Evolutionary conservation across 768 basidiomycete genomes (phyloP), one percentile per base, ranked within the genome.

Genomic region (Tylopilus felleus): DNA sequence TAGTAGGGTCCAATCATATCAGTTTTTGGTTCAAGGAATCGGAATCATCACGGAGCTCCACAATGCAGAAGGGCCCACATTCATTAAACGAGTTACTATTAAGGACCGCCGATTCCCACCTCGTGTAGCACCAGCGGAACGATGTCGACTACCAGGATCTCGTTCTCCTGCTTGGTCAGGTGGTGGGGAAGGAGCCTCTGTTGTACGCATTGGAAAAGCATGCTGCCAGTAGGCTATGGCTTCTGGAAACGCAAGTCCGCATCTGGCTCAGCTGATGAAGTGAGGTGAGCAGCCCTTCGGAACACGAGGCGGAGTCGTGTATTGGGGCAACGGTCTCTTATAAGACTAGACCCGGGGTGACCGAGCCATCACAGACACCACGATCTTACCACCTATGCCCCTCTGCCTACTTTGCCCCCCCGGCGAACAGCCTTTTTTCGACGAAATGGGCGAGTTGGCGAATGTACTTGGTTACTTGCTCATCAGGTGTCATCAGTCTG

Each of bases 281-380:
- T 56, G 65, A 60, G 63, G 67, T 69, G 63, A 55, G 52, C 59
- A 60, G 59, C 60, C 60, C 45, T 59, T 49, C 52, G 38, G 55
- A 63, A 68, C 67, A 68, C 68, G 67, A 58, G 67, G 67, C 51
- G 57, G 53, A 60, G 67, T 68, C 67, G 67, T 68, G 67, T 61
- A 52, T 55, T 60, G 65, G 68, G 67, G 68, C 68, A 53, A 49
- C 52, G 57, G 65, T 61, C 59, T 63, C 63, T 61, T 70, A 69
- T 60, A 70, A 67, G 61, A 51, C 61, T 58, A 51, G 48, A 38
- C 58, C 53, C 52, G 58, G 58, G 56, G 40, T 28, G 31, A 54
- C 40, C 58, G 36, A 48, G 33, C 44, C 51, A 46, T 48, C 51
- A 54, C 55, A 47, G 40, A 58, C 42, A 52, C 56, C 51, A 51